phyloP scores from a whole-genome alignment of 78 protist species.

The Monocercomonoides exilis region DNA sequence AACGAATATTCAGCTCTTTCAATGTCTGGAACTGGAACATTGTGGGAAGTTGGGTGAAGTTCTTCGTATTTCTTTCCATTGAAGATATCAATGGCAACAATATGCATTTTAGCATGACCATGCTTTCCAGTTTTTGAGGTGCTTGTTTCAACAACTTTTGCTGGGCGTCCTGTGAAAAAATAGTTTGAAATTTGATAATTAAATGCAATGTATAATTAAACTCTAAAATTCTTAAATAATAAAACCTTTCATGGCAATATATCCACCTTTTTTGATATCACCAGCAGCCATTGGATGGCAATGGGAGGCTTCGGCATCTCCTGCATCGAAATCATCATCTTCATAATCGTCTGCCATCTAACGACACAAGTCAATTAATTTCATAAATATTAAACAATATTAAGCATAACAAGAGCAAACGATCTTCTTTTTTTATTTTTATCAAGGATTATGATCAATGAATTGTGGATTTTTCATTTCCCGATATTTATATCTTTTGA shows the following conservation, averaged over 20 bases:
- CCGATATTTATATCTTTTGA: too few species aligned
- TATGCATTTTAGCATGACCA: conserved; percentile 95
- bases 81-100: conserved; percentile 88
- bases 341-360: conserved; percentile 28
- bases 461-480: too few species aligned
- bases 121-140: conserved; percentile 98
- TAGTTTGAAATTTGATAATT: too few species aligned
- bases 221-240: neutral
- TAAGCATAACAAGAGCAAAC: too few species aligned
- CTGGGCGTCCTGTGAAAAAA: conserved; percentile 57
- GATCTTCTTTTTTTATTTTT: too few species aligned
- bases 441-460: too few species aligned
- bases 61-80: conserved; percentile 89
- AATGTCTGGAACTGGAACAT: conserved; percentile 81
- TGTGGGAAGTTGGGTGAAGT: conserved; percentile 83
- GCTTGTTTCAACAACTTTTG: conserved; percentile 65
- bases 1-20: conserved; percentile 60
- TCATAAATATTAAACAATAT: too few species aligned
- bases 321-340: conserved; percentile 11
- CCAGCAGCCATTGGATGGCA: conserved; percentile 59
- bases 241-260: conserved; percentile 43
- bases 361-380: too few species aligned
- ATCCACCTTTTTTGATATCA: conserved; percentile 50
- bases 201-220: neutral
- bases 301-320: conserved; percentile 22